Conservation (phyloP, 202 grass and related monocot species). For the Panicum hallii region DNA sequence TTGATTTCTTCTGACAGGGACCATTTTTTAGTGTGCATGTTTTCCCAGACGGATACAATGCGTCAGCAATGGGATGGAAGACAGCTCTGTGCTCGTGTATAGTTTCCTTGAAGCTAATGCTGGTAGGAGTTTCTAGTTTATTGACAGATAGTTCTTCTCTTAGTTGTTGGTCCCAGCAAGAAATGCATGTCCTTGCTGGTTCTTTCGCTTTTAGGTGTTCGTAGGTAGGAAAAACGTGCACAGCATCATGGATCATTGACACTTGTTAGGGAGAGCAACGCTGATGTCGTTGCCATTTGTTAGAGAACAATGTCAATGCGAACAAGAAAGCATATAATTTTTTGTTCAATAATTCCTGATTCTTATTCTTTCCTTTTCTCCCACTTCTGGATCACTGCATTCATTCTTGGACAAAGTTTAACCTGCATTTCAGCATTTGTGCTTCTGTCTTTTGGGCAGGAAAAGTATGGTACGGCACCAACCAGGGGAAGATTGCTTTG, state of each 20-base stretch:
- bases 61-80: not conserved
- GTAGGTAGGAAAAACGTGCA: constrained; percentile 58
- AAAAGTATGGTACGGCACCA: constrained; percentile 20
- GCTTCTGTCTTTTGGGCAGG: constrained; percentile 27
- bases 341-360: constrained; percentile 21
- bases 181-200: constrained; percentile 38
- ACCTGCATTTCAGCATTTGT: constrained; percentile 25
- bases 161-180: constrained; percentile 44
- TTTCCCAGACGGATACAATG: not conserved
- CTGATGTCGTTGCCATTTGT: constrained; percentile 2
- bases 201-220: constrained; percentile 63
- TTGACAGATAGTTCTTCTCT: constrained; percentile 32
- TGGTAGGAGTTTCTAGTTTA: constrained; percentile 33
- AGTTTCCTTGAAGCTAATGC: constrained; percentile 22
- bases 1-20: constrained; percentile 22
- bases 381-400: not conserved
- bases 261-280: constrained; percentile 43
- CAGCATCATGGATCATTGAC: constrained; percentile 10
- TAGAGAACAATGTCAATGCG: constrained; percentile 25
- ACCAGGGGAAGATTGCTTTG: constrained; percentile 10
- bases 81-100: not conserved
- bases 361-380: constrained; percentile 31
- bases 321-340: constrained; percentile 43
- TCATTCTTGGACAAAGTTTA: constrained; percentile 33
- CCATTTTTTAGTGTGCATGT: not conserved